Percentiles rank a stretch among this genome's conserved stretches.
These are phyloP conservation scores for Salix caprea DNA, from an alignment of 345 rosid genomes.

Conservation along the genomic window DNA sequence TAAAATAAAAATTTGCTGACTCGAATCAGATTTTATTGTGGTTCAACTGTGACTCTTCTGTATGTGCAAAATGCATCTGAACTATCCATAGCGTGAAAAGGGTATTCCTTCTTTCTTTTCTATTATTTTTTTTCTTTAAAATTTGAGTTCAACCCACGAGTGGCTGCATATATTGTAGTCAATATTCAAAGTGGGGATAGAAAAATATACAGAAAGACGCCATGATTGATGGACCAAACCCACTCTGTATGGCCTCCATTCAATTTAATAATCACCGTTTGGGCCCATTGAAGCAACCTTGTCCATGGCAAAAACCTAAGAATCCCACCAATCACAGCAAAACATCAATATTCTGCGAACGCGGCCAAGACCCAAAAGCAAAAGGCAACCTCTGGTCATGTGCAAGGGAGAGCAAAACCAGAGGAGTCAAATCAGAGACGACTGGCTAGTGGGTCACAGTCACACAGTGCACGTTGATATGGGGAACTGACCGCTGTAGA, in stretches of 20 bases:
- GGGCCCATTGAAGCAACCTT: not conserved
- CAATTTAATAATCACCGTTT: not conserved
- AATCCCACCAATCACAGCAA: not conserved
- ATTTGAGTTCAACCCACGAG: not conserved
- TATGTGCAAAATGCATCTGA: no score
- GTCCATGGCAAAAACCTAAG: not conserved
- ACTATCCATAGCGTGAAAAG: not conserved
- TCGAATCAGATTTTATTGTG: no score
- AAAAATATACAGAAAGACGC: not conserved
- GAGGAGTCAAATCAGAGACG: slow-evolving; percentile 15
- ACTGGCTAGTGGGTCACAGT: slow-evolving; percentile 10
- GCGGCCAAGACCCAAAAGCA: not conserved
- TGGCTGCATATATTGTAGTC: not conserved
- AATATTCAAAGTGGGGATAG: not conserved
- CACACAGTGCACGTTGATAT: not conserved
- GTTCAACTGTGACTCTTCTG: no score
- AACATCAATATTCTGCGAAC: not conserved
- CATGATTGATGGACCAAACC: slow-evolving; percentile 13
- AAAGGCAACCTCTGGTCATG: not conserved
- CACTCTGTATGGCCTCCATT: not conserved
- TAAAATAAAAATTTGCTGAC: not conserved
- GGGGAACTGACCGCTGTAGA: not conserved
- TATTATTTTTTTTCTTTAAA: not conserved
- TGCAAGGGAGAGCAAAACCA: not conserved
- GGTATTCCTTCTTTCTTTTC: not conserved